Base-by-base conservation (phyloP, 805 yeast species). In the Monosporozyma aerobia region DNA sequence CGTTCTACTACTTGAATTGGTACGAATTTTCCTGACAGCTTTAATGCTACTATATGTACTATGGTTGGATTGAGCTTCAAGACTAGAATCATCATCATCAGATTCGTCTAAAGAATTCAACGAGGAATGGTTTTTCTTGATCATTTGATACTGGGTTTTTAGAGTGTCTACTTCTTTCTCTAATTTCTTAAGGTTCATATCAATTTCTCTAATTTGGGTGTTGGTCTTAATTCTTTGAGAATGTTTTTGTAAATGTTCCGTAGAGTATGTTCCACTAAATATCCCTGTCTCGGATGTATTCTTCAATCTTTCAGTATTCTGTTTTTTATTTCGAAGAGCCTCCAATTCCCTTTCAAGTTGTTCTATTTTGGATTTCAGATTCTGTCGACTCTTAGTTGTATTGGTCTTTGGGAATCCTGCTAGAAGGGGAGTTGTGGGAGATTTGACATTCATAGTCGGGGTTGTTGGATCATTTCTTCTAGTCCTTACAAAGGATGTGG, bases 171-270 rank as follows among this genome's bases (percentile, higher is more conserved):
- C 55, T 41, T 67, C 61, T 29, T 55, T 59, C 35, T 65, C 70
- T 2, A 63, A 30, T 47, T 53, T 61, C 45, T 63, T 68, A 14
- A 68, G 66, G 11, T 57, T 54, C 43, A 59, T 61, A 37, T 63
- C 69, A 16, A 59, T 52, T 51, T 68, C 70, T 49, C 69, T 59
- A 11, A 68, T 58, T 45, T 65, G 66, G 9, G 67, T 62, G 49
- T 66, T 68, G 3, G 69, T 60, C 50, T 62, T 63, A 4, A 69
- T 63, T 35, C 67, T 62, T 58, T 63, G 55, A 1, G 72, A 65
- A 56, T 69, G 70, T 43, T 64, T 62, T 33, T 67, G 68, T 32
- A 68, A 51, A 58, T 68, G 72, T n/a, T 65, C 68, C 2, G 70
- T 65, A 2, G 71, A 67, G 44, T 69, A 69, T 3, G 63, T 59